Conservation (phyloP, 495 filamentous ascomycete genomes). For the Echria macrotheca region DNA sequence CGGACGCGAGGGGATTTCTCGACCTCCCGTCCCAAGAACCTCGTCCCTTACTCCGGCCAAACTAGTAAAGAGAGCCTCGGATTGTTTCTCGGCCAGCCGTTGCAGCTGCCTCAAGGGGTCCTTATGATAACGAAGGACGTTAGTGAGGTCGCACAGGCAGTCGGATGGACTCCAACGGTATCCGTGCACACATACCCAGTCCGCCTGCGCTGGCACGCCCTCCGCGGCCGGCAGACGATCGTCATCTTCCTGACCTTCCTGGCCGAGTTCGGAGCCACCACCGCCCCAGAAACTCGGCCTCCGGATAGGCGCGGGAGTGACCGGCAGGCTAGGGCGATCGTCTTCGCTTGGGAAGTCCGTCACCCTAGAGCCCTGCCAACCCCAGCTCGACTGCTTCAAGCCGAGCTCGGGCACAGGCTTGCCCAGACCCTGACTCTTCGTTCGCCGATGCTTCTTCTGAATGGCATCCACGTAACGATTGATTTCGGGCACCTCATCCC, state of each 20-base stretch:
- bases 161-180: slow-evolving; percentile 43
- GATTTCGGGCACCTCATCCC: slow-evolving; percentile 83
- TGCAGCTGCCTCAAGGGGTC: slow-evolving; percentile 66
- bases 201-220: slow-evolving; percentile 75
- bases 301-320: slow-evolving; percentile 76
- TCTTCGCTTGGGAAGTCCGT: slow-evolving; percentile 82
- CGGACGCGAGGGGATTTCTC: slow-evolving; percentile 36
- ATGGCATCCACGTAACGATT: slow-evolving; percentile 70
- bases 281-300: slow-evolving; percentile 32
- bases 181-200: slow-evolving; percentile 79
- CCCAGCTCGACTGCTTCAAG: slow-evolving; percentile 21
- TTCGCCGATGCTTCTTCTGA: slow-evolving; percentile 58
- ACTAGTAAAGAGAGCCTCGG: slow-evolving; percentile 40
- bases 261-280: slow-evolving; percentile 43
- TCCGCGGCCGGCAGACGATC: slow-evolving; percentile 64
- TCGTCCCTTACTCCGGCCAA: slow-evolving; percentile 21
- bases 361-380: slow-evolving; percentile 54
- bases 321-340: slow-evolving; percentile 84
- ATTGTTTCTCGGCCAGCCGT: slow-evolving; percentile 60
- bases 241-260: slow-evolving; percentile 47
- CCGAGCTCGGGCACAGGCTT: slow-evolving; percentile 11
- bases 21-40: slow-evolving; percentile 10
- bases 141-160: slow-evolving; percentile 57
- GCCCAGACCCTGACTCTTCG: slow-evolving; percentile 52
- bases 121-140: slow-evolving; percentile 48